Evolutionary conservation across 2,329 filamentous ascomycete genomes (phyloP).

Genomic region (Pseudonectria buxi): DNA sequence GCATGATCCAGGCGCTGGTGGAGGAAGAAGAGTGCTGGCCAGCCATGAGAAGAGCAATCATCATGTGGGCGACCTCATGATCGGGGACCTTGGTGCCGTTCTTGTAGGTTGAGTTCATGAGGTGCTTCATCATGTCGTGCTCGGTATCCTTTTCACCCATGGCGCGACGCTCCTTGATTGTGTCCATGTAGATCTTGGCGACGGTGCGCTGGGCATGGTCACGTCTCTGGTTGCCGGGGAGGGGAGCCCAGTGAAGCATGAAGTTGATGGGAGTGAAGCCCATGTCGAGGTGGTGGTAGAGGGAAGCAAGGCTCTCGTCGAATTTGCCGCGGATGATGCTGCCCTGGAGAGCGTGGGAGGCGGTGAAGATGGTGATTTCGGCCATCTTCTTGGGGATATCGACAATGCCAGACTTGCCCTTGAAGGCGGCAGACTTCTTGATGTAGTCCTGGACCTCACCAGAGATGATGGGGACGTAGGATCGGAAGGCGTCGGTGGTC

Average conservation of each 20-base stretch:
- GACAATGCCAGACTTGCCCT: conserved; percentile 59
- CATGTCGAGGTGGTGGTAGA: conserved; percentile 87
- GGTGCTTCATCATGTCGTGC: conserved; percentile 81
- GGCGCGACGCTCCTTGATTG: conserved; percentile 65
- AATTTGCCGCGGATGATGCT: conserved; percentile 75
- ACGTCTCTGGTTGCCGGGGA: conserved; percentile 80
- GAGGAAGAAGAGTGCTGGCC: conserved; percentile 86
- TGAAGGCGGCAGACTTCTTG: conserved; percentile 59
- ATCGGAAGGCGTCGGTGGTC: conserved; percentile 65
- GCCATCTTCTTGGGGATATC: conserved; percentile 72
- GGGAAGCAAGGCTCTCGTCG: conserved; percentile 69
- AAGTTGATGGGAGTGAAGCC: conserved; percentile 88
- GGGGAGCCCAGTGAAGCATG: conserved; percentile 78
- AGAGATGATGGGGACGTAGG: conserved; percentile 73
- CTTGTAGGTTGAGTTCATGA: conserved; percentile 83
- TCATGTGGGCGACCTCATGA: conserved; percentile 82
- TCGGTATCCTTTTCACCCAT: conserved; percentile 41
- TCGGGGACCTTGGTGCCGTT: conserved; percentile 73
- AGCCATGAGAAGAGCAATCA: conserved; percentile 90
- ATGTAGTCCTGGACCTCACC: conserved; percentile 68
- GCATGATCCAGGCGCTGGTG: conserved; percentile 76
- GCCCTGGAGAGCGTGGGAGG: conserved; percentile 78
- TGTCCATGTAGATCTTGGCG: conserved; percentile 74
- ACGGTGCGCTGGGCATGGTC: conserved; percentile 76
- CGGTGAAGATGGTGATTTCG: conserved; percentile 85